Conservation (phyloP, 306 rosid genomes). For the Pueraria montana region DNA sequence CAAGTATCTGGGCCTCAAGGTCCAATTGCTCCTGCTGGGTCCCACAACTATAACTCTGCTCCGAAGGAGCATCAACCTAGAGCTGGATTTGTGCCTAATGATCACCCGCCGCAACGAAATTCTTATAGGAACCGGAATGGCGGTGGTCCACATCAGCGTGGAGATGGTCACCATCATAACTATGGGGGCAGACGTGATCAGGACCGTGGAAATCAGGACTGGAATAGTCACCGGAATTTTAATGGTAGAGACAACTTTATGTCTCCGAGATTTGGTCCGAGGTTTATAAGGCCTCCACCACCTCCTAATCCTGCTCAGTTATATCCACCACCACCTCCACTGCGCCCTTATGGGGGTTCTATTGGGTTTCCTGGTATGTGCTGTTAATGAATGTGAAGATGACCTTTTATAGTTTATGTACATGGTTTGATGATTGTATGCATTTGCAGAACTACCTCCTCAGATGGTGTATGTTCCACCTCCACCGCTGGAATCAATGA, state of each 20-base stretch:
- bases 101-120: conserved; percentile 67
- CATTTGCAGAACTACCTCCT: conserved; percentile 64
- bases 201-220: conserved; percentile 81
- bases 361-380: conserved; percentile 70
- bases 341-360: conserved; percentile 64
- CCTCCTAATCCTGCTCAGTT: conserved; percentile 58
- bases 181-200: conserved; percentile 79
- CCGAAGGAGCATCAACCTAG: conserved; percentile 62
- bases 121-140: conserved; percentile 68
- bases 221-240: conserved; percentile 71
- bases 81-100: conserved; percentile 65
- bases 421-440: conserved; percentile 44
- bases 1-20: conserved; percentile 58
- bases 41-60: conserved; percentile 56
- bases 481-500: conserved; percentile 59
- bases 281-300: conserved; percentile 62
- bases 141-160: conserved; percentile 70
- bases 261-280: conserved; percentile 64
- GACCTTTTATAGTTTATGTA: conserved; percentile 2
- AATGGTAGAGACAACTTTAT: conserved; percentile 69
- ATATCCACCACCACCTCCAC: conserved; percentile 56
- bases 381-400: background rate
- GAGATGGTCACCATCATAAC: conserved; percentile 76
- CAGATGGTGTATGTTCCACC: conserved; percentile 65
- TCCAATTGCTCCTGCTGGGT: conserved; percentile 51